phyloP scores from a whole-genome alignment of 2,329 filamentous ascomycete species.

The Phialocephala sp. region DNA sequence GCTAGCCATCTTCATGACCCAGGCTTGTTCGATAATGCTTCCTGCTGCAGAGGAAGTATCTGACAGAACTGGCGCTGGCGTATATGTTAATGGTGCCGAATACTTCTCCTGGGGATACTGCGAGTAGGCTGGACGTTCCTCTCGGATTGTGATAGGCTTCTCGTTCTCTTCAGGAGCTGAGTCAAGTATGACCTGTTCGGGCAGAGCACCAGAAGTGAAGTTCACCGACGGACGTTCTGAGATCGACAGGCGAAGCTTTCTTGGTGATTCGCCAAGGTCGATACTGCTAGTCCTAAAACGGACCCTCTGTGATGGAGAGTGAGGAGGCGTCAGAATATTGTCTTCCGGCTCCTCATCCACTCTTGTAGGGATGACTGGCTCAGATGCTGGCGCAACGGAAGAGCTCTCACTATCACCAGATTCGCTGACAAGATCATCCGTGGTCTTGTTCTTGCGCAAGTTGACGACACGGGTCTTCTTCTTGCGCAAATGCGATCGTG shows the following conservation, averaged over 20 bases:
- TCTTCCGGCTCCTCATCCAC: slow-evolving; percentile 66
- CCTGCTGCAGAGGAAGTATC: slow-evolving; percentile 36
- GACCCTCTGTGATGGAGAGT: slow-evolving; percentile 49
- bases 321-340: slow-evolving; percentile 57
- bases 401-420: slow-evolving; percentile 55
- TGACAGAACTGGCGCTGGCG: slow-evolving; percentile 32
- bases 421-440: slow-evolving; percentile 56
- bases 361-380: slow-evolving; percentile 60
- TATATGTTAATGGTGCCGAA: slow-evolving; percentile 3
- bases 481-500: slow-evolving; percentile 70
- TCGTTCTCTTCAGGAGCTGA: slow-evolving; percentile 22
- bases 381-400: slow-evolving; percentile 64
- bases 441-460: slow-evolving; percentile 65
- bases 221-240: slow-evolving; percentile 26
- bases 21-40: slow-evolving; percentile 62
- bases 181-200: slow-evolving; percentile 32
- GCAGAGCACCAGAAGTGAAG: slow-evolving; percentile 23
- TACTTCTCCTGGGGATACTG: slow-evolving; percentile 35
- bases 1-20: slow-evolving; percentile 91
- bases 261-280: slow-evolving; percentile 47
- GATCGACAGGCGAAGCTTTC: slow-evolving; percentile 32
- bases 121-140: slow-evolving; percentile 29
- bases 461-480: slow-evolving; percentile 87
- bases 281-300: slow-evolving; percentile 43
- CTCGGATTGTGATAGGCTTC: slow-evolving; percentile 28